A percentile compares a stretch with the other conserved stretches of the same genome.
These are phyloP conservation scores for Vanilla planifolia DNA, from an alignment of 106 monocot species.

Conservation along the genomic window DNA sequence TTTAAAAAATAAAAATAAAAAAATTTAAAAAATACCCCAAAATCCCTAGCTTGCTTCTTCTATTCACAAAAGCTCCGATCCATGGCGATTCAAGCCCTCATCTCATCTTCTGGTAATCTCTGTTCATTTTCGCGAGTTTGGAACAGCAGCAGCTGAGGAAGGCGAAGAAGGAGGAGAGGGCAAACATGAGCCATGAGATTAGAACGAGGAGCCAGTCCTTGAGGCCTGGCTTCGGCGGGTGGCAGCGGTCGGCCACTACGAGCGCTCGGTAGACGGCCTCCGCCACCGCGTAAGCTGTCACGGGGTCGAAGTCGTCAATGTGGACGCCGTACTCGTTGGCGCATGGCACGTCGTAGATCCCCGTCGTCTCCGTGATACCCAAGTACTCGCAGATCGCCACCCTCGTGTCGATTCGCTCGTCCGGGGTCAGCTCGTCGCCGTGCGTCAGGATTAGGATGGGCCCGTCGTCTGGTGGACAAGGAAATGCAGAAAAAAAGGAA, in stretches of 20 bases:
- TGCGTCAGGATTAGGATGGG: conserved; percentile 44
- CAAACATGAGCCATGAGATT: conserved; percentile 20
- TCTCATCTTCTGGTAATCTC: conserved; percentile 11
- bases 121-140: conserved; percentile 22
- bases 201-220: conserved; percentile 17
- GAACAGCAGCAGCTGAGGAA: conserved; percentile 31
- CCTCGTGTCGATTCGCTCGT: conserved; percentile 25
- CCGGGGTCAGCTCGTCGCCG: conserved; percentile 40
- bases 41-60: neutral
- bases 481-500: neutral
- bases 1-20: neutral
- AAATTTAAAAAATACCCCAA: too few relatives aligned
- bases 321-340: conserved; percentile 15
- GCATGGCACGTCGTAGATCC: conserved; percentile 33
- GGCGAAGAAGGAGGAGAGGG: conserved; percentile 26
- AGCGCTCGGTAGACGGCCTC: conserved; percentile 34
- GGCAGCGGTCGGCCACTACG: conserved; percentile 36
- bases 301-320: conserved; percentile 34
- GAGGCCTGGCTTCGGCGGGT: conserved; percentile 24
- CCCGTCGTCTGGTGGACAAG: conserved; percentile 22
- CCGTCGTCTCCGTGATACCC: conserved; percentile 18
- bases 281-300: conserved; percentile 27
- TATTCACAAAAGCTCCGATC: neutral
- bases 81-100: neutral
- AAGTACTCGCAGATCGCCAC: conserved; percentile 23